Evolutionary conservation across 331 rosid species (phyloP).

Genomic region (Quercus phellos): DNA sequence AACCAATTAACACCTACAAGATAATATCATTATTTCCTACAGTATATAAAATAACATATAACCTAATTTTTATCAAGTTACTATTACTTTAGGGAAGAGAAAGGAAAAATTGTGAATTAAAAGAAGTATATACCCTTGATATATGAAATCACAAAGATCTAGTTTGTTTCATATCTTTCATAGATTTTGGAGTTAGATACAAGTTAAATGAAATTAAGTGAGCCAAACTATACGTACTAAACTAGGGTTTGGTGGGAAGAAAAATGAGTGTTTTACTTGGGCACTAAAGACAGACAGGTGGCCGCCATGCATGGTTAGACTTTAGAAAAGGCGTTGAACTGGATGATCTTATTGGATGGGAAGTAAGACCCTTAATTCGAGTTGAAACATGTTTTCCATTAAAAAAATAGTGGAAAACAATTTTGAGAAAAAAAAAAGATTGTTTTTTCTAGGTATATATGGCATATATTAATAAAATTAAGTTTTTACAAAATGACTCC

Average conservation of each 20-base stretch:
- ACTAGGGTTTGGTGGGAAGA: neutral
- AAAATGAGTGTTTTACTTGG: neutral
- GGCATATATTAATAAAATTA: too few relatives aligned
- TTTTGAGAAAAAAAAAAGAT: too few relatives aligned
- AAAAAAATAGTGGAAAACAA: too few relatives aligned
- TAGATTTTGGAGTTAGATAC: neutral
- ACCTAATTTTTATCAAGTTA: too few relatives aligned
- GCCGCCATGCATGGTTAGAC: neutral
- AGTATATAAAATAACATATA: too few relatives aligned
- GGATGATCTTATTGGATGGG: neutral
- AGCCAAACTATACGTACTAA: neutral
- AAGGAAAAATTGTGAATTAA: neutral
- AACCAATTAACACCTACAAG: too few relatives aligned
- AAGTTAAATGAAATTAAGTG: neutral
- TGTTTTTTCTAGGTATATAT: too few relatives aligned
- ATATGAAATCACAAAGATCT: neutral
- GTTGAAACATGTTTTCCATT: too few relatives aligned
- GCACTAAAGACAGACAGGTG: neutral
- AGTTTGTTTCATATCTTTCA: neutral
- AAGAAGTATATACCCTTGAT: neutral
- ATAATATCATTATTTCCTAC: too few relatives aligned
- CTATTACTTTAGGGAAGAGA: too few relatives aligned
- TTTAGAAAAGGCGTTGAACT: neutral
- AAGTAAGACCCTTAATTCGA: neutral
- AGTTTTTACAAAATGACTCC: too few relatives aligned